phyloP scores from a whole-genome alignment of 2,329 filamentous ascomycete species.

The Achaetomium macrosporum region DNA sequence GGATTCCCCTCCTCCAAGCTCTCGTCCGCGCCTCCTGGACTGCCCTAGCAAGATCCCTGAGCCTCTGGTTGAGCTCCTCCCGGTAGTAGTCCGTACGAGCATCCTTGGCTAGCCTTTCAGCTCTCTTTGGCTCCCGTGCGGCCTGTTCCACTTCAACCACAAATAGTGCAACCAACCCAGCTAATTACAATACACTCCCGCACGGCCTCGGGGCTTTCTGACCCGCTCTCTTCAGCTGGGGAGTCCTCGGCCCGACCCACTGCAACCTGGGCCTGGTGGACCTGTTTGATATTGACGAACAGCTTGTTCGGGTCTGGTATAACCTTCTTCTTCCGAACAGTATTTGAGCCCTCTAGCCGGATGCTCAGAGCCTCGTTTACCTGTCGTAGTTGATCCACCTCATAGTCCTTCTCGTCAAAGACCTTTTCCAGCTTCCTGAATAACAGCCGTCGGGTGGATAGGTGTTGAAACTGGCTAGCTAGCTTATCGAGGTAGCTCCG shows the following conservation, averaged over 20 bases:
- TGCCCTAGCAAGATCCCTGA: too few relatives aligned
- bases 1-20: too few relatives aligned
- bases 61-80: too few relatives aligned
- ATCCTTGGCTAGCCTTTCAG: too few relatives aligned
- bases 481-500: background rate
- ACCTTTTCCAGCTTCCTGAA: background rate
- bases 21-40: too few relatives aligned
- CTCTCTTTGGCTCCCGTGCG: too few relatives aligned
- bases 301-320: background rate
- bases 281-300: constrained; percentile 9
- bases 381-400: background rate
- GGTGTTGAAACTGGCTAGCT: background rate
- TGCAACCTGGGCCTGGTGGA: background rate
- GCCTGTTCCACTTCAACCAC: too few relatives aligned
- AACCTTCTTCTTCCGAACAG: background rate
- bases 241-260: background rate
- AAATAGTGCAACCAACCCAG: too few relatives aligned
- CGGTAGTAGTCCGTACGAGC: too few relatives aligned
- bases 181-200: too few relatives aligned
- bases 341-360: background rate
- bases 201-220: too few relatives aligned
- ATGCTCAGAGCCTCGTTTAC: background rate
- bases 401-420: background rate
- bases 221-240: background rate
- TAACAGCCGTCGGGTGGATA: background rate